Evolutionary conservation across 768 basidiomycete genomes (phyloP).

Genomic region (Pseudohyphozyma bogoriensis): DNA sequence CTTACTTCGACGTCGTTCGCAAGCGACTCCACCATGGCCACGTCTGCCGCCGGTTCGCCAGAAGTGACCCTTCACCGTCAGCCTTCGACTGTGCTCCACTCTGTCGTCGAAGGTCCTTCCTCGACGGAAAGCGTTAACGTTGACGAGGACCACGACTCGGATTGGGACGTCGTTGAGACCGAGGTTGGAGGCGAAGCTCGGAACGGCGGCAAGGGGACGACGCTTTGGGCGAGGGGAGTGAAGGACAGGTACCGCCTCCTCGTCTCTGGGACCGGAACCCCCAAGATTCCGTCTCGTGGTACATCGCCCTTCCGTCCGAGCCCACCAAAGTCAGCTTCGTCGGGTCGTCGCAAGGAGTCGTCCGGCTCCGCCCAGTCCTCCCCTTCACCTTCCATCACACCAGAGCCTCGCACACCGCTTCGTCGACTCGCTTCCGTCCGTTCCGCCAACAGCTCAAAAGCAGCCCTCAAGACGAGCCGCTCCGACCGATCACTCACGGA

Average conservation of each 20-base stretch:
- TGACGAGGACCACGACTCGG: conserved; percentile 44
- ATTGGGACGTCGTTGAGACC: conserved; percentile 81
- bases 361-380: not conserved
- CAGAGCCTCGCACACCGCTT: not conserved
- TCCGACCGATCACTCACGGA: not conserved
- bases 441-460: not conserved
- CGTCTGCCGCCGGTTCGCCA: conserved; percentile 11
- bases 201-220: conserved; percentile 52
- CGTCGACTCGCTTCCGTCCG: not conserved
- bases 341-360: not conserved
- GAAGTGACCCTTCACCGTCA: not conserved
- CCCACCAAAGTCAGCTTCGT: not conserved
- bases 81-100: not conserved
- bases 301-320: not conserved
- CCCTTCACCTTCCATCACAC: not conserved
- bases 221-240: conserved; percentile 80
- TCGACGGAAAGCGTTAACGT: not conserved
- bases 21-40: conserved; percentile 2
- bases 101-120: not conserved
- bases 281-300: not conserved
- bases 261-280: conserved; percentile 7
- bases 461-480: not conserved
- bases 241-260: conserved; percentile 70
- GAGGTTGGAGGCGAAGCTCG: conserved; percentile 71
- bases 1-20: not conserved